Evolutionary conservation across 116 monocot genomes (phyloP).

Genomic region (Dioscorea cayenensis): DNA sequence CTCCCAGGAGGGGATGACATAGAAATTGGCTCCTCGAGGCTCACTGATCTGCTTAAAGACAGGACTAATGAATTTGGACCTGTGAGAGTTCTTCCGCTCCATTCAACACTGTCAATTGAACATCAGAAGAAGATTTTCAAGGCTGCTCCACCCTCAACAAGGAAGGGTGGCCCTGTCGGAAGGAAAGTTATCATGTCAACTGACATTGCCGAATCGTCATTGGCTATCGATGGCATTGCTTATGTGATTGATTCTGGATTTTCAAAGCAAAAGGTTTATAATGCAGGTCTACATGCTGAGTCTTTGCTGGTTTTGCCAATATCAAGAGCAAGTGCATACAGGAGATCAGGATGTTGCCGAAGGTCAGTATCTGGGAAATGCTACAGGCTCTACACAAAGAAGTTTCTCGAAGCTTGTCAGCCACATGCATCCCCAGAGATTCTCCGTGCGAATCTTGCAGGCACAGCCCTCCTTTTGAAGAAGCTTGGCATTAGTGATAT

Average conservation of each 20-base stretch:
- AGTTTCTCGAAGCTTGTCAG: slow-evolving; percentile 70
- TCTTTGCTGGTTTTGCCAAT: slow-evolving; percentile 46
- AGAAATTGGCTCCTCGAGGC: slow-evolving; percentile 44
- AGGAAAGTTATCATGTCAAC: slow-evolving; percentile 60
- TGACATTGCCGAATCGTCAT: slow-evolving; percentile 55
- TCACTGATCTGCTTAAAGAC: slow-evolving; percentile 47
- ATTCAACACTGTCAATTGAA: slow-evolving; percentile 52
- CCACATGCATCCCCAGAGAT: slow-evolving; percentile 91
- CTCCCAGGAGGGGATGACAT: slow-evolving; percentile 60
- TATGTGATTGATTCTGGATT: slow-evolving; percentile 58
- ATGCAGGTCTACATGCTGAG: slow-evolving; percentile 39
- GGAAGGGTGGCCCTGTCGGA: slow-evolving; percentile 19
- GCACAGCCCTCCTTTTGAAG: slow-evolving; percentile 72
- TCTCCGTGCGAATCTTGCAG: slow-evolving; percentile 70
- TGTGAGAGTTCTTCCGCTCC: slow-evolving; percentile 51
- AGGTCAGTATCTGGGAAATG: slow-evolving; percentile 61
- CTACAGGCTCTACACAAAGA: slow-evolving; percentile 61
- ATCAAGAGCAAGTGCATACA: slow-evolving; percentile 41
- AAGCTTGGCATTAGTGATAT: slow-evolving; percentile 85
- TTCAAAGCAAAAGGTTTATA: slow-evolving; percentile 49
- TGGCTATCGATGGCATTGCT: slow-evolving; percentile 58
- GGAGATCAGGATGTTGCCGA: slow-evolving; percentile 44
- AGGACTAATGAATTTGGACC: slow-evolving; percentile 58
- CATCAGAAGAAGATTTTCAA: slow-evolving; percentile 72
- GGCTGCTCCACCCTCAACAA: slow-evolving; percentile 30